A percentile compares a stretch with the other conserved stretches of the same genome.
Evolutionary conservation across 164 flowering plant genomes (phyloP).

Genomic region (Aristolochia californica): DNA sequence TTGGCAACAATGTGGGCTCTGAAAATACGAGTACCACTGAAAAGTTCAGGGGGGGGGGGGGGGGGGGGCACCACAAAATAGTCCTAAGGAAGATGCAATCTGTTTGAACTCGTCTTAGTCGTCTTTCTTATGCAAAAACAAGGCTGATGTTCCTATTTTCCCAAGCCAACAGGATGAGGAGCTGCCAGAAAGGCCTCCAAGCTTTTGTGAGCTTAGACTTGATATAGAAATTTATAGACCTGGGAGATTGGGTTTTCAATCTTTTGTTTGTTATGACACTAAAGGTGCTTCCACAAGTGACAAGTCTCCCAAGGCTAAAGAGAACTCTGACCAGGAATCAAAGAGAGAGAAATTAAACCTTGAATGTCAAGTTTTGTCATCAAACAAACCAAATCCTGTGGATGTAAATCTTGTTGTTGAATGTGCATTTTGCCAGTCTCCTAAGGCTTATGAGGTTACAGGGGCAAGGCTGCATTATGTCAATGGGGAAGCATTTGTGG

Average conservation of each 20-base stretch:
- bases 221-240: not conserved
- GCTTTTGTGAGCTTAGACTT: not conserved
- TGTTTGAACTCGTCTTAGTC: too few relatives aligned
- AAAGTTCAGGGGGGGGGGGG: too few relatives aligned
- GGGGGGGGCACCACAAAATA: too few relatives aligned
- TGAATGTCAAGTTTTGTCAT: constrained; percentile 1
- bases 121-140: too few relatives aligned
- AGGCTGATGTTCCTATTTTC: too few relatives aligned
- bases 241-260: not conserved
- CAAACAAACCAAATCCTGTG: not conserved
- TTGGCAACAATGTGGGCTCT: not conserved
- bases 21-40: too few relatives aligned
- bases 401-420: not conserved
- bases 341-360: constrained; percentile 6
- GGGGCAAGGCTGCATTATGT: constrained; percentile 14
- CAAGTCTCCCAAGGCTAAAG: not conserved
- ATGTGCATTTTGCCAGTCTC: constrained; percentile 15
- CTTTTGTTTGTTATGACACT: not conserved
- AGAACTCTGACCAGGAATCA: not conserved
- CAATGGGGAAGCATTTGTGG: constrained; percentile 8
- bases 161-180: not conserved
- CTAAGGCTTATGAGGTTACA: constrained; percentile 6
- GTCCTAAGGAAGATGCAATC: too few relatives aligned
- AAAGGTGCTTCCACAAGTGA: not conserved
- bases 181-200: not conserved